phyloP scores from a whole-genome alignment of 106 monocot species.

The Dactylorhiza incarnata region DNA sequence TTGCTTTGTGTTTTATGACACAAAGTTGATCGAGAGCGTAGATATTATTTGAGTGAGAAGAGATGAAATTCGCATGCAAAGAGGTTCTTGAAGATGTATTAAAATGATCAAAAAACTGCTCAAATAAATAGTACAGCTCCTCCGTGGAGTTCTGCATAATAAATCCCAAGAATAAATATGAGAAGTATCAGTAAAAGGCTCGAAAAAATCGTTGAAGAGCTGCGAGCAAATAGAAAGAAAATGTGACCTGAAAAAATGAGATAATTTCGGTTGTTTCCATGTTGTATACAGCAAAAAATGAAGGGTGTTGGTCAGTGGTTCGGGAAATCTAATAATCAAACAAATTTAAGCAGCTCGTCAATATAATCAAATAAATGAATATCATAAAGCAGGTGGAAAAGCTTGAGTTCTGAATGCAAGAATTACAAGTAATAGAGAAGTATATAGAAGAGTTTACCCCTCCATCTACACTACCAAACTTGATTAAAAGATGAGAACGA shows the following conservation, averaged over 20 bases:
- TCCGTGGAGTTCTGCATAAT: conserved; percentile 78
- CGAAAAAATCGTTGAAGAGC: not conserved
- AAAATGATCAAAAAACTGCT: conserved; percentile 83
- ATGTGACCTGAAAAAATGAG: conserved; percentile 79
- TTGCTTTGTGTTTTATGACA: conserved; percentile 55
- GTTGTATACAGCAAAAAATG: conserved; percentile 98
- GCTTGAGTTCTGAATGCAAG: not conserved
- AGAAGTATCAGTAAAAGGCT: not conserved
- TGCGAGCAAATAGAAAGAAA: not conserved
- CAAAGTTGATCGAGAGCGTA: conserved; percentile 80
- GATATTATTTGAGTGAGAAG: conserved; percentile 85
- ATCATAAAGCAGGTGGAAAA: not conserved
- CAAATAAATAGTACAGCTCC: conserved; percentile 80
- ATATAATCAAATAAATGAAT: not conserved
- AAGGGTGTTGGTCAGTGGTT: conserved; percentile 64
- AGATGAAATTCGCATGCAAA: conserved; percentile 82
- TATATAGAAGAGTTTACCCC: conserved; percentile 39
- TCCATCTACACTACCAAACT: conserved; percentile 99
- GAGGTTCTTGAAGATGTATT: conserved; percentile 71
- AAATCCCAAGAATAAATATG: not conserved
- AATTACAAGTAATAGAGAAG: conserved; percentile 3
- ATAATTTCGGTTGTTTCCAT: conserved; percentile 93
- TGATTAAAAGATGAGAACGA: conserved; percentile 92
- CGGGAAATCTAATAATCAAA: conserved; percentile 59
- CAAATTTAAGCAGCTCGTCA: not conserved